phyloP scores from a whole-genome alignment of 768 basidiomycete species.

The Tricholoma furcatifolium region DNA sequence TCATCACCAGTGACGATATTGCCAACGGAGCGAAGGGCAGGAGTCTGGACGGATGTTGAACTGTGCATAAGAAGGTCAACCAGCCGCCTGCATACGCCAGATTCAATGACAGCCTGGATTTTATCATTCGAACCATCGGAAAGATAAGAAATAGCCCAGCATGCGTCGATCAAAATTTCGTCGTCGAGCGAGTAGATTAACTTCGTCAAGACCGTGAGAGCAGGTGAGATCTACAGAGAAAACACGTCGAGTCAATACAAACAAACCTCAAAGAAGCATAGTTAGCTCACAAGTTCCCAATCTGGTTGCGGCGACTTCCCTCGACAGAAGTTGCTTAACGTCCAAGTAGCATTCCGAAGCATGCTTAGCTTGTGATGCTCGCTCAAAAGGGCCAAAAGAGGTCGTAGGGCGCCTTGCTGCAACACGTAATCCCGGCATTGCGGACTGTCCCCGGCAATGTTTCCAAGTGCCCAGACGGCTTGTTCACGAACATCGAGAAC shows the following conservation, averaged over 20 bases:
- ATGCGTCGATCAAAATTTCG: conserved; percentile 98
- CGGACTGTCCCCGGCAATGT: conserved; percentile 98
- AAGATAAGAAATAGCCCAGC: conserved; percentile 99
- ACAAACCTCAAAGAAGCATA: conserved; percentile 3
- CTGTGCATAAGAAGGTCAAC: conserved; percentile 96
- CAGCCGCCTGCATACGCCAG: conserved; percentile 94
- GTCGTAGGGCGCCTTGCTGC: conserved; percentile 88
- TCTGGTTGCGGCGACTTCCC: conserved; percentile 98
- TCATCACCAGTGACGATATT: conserved; percentile 99
- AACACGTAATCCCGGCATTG: conserved; percentile 97
- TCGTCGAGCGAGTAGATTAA: conserved; percentile 98
- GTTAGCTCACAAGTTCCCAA: conserved; percentile 85
- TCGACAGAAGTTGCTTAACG: conserved; percentile 97
- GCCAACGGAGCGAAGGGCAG: conserved; percentile 95
- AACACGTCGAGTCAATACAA: conserved; percentile 16
- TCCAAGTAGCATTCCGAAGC: conserved; percentile 99
- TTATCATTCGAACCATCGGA: conserved; percentile 99
- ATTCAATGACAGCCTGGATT: conserved; percentile 99
- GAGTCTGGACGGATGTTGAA: conserved; percentile 95
- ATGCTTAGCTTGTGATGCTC: conserved; percentile 99
- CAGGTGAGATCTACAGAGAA: conserved; percentile 82
- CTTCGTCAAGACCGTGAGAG: conserved; percentile 94
- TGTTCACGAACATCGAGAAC: conserved; percentile 98
- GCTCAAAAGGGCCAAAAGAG: conserved; percentile 84
- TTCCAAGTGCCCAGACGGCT: conserved; percentile 99